A percentile compares a stretch with the other conserved stretches of the same genome.
These are phyloP conservation scores for Suillus bovinus DNA, from an alignment of 768 basidiomycete species.

Conservation along the genomic window DNA sequence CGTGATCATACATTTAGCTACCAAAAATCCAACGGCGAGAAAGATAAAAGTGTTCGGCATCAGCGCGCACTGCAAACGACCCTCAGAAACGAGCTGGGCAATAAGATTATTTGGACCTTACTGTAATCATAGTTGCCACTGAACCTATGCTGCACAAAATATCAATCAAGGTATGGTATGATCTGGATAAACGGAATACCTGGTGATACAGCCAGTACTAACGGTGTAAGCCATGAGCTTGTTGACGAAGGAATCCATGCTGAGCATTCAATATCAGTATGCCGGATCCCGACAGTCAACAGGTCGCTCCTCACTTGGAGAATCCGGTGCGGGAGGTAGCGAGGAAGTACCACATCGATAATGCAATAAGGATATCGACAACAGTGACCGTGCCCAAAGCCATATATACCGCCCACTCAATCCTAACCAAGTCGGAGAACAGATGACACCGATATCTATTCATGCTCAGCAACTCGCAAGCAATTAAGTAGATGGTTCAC, in stretches of 20 bases:
- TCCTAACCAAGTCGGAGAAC: neutral
- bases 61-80: neutral
- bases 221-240: neutral
- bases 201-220: neutral
- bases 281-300: neutral
- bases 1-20: slow-evolving; percentile 1
- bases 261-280: neutral
- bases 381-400: neutral
- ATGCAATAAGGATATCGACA: neutral
- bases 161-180: neutral
- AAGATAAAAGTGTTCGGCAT: slow-evolving; percentile 3
- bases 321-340: neutral
- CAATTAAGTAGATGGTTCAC: neutral
- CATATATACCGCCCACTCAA: neutral
- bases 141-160: slow-evolving; percentile 4
- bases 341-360: neutral
- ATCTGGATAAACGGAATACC: neutral
- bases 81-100: neutral
- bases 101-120: neutral
- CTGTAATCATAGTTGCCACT: neutral
- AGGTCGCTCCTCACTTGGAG: neutral
- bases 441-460: neutral
- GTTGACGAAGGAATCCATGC: neutral
- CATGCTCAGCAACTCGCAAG: neutral
- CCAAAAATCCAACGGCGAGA: slow-evolving; percentile 3